Evolutionary conservation across 1,284 basidiomycete species (phyloP).

Genomic region (Chiua sp.): DNA sequence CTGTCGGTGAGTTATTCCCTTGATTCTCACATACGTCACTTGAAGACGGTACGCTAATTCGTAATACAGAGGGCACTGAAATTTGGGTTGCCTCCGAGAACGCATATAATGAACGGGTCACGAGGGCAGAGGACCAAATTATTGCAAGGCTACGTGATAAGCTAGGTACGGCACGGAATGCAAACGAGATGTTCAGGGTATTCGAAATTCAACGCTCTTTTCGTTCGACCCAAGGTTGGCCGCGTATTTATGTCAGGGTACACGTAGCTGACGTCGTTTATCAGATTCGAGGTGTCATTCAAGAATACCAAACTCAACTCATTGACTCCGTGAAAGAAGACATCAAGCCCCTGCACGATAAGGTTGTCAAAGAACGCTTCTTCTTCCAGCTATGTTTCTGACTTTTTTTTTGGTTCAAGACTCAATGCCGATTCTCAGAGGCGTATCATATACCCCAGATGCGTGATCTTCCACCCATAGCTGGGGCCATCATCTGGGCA

Average conservation of each 20-base stretch:
- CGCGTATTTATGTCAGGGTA: background rate
- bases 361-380: slow-evolving; percentile 49
- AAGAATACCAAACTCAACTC: slow-evolving; percentile 98
- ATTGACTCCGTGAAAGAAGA: slow-evolving; percentile 99
- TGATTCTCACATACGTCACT: background rate
- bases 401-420: slow-evolving; percentile 73
- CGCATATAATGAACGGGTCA: slow-evolving; percentile 97
- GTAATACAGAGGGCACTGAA: slow-evolving; percentile 85
- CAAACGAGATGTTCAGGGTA: slow-evolving; percentile 99
- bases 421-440: slow-evolving; percentile 93
- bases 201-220: slow-evolving; percentile 99
- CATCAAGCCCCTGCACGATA: slow-evolving; percentile 94
- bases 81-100: slow-evolving; percentile 98
- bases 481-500: slow-evolving; percentile 98
- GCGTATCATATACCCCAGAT: slow-evolving; percentile 99
- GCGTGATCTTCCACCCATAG: slow-evolving; percentile 96
- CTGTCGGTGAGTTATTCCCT: slow-evolving; percentile 61
- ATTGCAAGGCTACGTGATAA: slow-evolving; percentile 92
- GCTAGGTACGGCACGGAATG: slow-evolving; percentile 95
- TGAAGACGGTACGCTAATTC: slow-evolving; percentile 4
- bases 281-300: slow-evolving; percentile 94
- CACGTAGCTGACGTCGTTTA: background rate
- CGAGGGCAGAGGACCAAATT: slow-evolving; percentile 98
- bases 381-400: slow-evolving; percentile 9
- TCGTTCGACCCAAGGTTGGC: slow-evolving; percentile 96